Percentiles rank a stretch among this genome's conserved stretches.
Evolutionary conservation across 768 basidiomycete species (phyloP).

Genomic region (Lyophyllum decastes): DNA sequence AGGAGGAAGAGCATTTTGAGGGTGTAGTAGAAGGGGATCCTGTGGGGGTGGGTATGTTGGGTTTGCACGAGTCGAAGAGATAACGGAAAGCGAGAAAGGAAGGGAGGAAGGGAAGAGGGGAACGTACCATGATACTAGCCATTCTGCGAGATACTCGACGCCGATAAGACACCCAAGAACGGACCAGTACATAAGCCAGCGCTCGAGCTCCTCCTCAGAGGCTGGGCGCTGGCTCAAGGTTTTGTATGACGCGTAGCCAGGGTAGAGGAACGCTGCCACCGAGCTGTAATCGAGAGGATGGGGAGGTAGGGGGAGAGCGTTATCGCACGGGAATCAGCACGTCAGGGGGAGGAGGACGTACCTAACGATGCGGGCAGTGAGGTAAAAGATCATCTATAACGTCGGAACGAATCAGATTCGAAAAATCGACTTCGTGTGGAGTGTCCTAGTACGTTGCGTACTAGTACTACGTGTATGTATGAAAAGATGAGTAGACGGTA

Average conservation of each 20-base stretch:
- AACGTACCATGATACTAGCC: conserved; percentile 83
- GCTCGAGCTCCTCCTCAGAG: conserved; percentile 80
- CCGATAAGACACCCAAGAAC: conserved; percentile 81
- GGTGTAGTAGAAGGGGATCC: conserved; percentile 89
- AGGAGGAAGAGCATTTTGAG: conserved; percentile 84
- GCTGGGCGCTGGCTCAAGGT: conserved; percentile 85
- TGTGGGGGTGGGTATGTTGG: conserved; percentile 25
- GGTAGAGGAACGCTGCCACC: conserved; percentile 83
- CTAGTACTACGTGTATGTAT: too few relatives aligned
- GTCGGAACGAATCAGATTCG: neutral
- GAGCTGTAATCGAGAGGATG: conserved; percentile 43
- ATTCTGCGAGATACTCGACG: conserved; percentile 83
- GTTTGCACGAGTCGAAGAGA: too few relatives aligned
- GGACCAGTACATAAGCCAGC: conserved; percentile 99
- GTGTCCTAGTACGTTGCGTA: too few relatives aligned
- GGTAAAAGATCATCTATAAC: conserved; percentile 45
- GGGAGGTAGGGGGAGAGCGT: too few relatives aligned
- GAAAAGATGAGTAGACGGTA: too few relatives aligned
- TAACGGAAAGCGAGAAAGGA: too few relatives aligned
- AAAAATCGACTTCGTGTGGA: too few relatives aligned
- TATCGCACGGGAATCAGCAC: conserved; percentile 1
- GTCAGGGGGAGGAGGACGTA: conserved; percentile 20
- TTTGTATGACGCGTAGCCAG: conserved; percentile 97
- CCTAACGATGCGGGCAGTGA: conserved; percentile 52
- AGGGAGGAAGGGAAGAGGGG: neutral